Base-by-base conservation (phyloP, 805 yeast species). In the Kodamaea neixiangensis region DNA sequence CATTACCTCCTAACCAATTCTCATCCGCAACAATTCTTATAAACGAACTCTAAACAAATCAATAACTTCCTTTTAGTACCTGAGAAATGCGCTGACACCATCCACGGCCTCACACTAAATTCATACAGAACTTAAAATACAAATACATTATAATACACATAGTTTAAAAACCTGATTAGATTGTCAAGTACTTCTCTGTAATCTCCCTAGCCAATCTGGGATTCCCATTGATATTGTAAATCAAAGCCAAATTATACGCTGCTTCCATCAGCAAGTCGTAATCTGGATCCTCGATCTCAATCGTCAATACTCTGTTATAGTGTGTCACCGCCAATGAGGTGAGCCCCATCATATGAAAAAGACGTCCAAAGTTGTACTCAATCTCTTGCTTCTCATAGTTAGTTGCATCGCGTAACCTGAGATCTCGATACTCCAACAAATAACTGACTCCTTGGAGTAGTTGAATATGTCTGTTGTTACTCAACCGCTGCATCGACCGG, bases 401-500 rank as follows among this genome's bases (percentile, higher is more conserved):
- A 1, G 76, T 68, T 9, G 74, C 69, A 25, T 59, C 53, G 5
- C 66, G 65, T 3, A 68, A 57, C 51, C 94, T 71, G 5, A 77
- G 62, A 14, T 80, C 82, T 38, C 76, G 75, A 59, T 94, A 94
- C 57, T 89, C 94, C 62, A 80, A 67, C 53, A 94, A 64, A 60
- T 81, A 91, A 50, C 92, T 82, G 44, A 94, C 69, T 0, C 97
- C 97, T 62, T 94, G 97, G 1, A 94, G 71, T 18, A 94, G 75
- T 62, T 92, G 97, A 51, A 87, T 76, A 61, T 93, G 97, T 50
- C 97, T 81, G 65, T 90, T 89, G 5, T 85, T 77, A 3, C 96
- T 86, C 52, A 89, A 82, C 54, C 99, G 77, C 67, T 94, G 98
- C 84, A 92, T 86, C 0, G 97, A 87, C 40, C 98, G 78, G 59